These are phyloP conservation scores for Stentor coeruleus DNA, from an alignment of 73 alveolate genomes.

Conservation along the genomic window DNA sequence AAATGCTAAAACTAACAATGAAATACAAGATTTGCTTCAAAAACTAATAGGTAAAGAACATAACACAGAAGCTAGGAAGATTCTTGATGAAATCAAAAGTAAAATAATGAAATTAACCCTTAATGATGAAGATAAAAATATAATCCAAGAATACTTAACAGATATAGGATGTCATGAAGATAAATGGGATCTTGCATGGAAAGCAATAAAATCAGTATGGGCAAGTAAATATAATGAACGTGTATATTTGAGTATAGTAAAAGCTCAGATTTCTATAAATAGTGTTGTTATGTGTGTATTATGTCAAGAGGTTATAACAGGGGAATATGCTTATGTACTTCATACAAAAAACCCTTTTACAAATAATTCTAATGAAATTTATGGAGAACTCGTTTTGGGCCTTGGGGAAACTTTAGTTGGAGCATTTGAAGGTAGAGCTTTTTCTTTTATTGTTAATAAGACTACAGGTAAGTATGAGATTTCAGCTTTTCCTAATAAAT, in stretches of 20 bases:
- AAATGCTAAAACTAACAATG: neutral
- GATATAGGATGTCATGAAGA: conserved; percentile 58
- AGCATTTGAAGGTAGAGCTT: conserved; percentile 75
- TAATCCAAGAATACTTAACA: conserved; percentile 45
- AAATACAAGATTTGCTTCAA: neutral
- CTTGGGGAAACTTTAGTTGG: conserved; percentile 88
- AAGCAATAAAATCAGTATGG: conserved; percentile 84
- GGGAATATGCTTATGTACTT: conserved; percentile 83
- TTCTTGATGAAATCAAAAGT: neutral
- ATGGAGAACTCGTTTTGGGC: conserved; percentile 73
- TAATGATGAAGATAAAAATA: neutral
- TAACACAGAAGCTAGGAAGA: neutral
- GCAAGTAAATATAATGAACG: conserved; percentile 83
- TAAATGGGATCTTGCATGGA: conserved; percentile 63
- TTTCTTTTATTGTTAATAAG: conserved; percentile 63
- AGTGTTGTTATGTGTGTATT: conserved; percentile 78
- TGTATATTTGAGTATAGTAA: conserved; percentile 77
- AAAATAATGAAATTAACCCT: neutral
- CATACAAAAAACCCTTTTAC: conserved; percentile 81
- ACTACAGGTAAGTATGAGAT: conserved; percentile 32
- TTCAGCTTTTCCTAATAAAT: conserved; percentile 69
- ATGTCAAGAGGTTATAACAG: conserved; percentile 71
- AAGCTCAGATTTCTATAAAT: conserved; percentile 63
- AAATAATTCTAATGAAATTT: conserved; percentile 61
- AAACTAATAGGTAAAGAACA: neutral